Evolutionary conservation across 495 filamentous ascomycete species (phyloP).

Genomic region (Aspergillus affinis): DNA sequence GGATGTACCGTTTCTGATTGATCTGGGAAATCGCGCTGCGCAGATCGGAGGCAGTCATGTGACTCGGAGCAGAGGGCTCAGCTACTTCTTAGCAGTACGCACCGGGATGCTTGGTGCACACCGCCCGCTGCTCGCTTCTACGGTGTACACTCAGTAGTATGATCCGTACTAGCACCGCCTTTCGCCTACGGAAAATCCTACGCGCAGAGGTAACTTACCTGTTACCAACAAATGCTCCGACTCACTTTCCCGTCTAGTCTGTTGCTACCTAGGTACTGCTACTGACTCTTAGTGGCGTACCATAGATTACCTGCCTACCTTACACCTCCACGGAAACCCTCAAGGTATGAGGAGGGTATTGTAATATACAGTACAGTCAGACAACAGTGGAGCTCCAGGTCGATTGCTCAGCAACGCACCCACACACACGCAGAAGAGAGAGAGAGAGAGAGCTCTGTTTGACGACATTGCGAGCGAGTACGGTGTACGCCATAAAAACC

Average conservation of each 20-base stretch:
- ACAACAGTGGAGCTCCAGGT: background rate
- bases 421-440: background rate
- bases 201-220: background rate
- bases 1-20: too few relatives aligned
- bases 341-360: background rate
- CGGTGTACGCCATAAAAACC: too few relatives aligned
- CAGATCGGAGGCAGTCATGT: too few relatives aligned
- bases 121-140: too few relatives aligned
- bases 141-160: too few relatives aligned
- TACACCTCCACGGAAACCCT: too few relatives aligned
- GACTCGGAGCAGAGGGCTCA: too few relatives aligned
- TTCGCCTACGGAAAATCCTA: background rate
- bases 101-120: background rate
- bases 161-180: background rate
- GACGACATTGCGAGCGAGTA: background rate
- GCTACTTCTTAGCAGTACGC: background rate
- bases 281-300: too few relatives aligned
- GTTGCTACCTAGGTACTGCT: too few relatives aligned
- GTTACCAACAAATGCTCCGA: background rate
- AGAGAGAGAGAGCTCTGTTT: background rate
- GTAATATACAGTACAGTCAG: background rate
- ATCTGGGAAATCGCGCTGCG: too few relatives aligned
- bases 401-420: background rate
- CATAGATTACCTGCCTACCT: background rate
- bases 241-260: background rate